Evolutionary conservation across 2,329 filamentous ascomycete species (phyloP).

Genomic region (Bipolaris bicolor): DNA sequence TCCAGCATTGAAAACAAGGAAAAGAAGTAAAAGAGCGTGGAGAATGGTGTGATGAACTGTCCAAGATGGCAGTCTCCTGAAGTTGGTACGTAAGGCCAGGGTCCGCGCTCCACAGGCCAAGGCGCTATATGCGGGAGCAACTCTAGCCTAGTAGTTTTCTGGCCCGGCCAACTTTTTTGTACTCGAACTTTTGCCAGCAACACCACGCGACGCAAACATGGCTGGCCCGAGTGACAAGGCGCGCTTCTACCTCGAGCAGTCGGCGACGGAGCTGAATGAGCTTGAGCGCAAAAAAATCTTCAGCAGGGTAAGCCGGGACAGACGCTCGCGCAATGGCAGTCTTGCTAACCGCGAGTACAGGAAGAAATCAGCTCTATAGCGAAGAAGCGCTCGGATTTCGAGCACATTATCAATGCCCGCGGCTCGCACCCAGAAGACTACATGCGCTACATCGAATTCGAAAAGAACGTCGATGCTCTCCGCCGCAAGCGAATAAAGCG

Average conservation of each 20-base stretch:
- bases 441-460: slow-evolving; percentile 78
- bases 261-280: slow-evolving; percentile 88
- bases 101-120: slow-evolving; percentile 31
- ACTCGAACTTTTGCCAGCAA: slow-evolving; percentile 16
- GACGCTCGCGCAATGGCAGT: not conserved
- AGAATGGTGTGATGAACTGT: slow-evolving; percentile 24
- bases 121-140: slow-evolving; percentile 27
- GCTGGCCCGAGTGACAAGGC: slow-evolving; percentile 89
- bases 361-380: slow-evolving; percentile 90
- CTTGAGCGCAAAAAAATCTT: slow-evolving; percentile 94
- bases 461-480: slow-evolving; percentile 72
- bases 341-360: slow-evolving; percentile 50
- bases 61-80: slow-evolving; percentile 39
- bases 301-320: slow-evolving; percentile 63
- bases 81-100: slow-evolving; percentile 25
- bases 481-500: slow-evolving; percentile 83
- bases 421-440: slow-evolving; percentile 76
- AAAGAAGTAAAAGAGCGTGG: slow-evolving; percentile 39
- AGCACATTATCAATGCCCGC: slow-evolving; percentile 85
- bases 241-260: slow-evolving; percentile 90
- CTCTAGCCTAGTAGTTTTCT: slow-evolving; percentile 25
- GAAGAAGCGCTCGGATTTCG: slow-evolving; percentile 88
- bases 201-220: slow-evolving; percentile 60
- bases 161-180: slow-evolving; percentile 27
- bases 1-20: slow-evolving; percentile 27